phyloP scores from a whole-genome alignment of 1,284 basidiomycete species.

The Trichosporon coremiiforme region DNA sequence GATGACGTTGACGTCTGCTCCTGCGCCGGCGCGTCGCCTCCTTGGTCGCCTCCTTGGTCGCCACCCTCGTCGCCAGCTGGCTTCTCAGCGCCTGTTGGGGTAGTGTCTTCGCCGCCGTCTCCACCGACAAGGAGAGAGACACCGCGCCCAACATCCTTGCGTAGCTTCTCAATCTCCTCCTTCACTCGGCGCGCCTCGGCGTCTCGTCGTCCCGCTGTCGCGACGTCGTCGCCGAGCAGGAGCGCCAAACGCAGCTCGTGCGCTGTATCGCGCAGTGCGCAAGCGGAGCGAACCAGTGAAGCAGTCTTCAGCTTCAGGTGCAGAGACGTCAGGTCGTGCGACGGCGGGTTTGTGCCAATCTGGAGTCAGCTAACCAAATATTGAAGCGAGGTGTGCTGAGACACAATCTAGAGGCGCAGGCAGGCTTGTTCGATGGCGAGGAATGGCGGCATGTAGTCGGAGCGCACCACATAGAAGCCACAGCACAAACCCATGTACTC shows the following conservation, averaged over 20 bases:
- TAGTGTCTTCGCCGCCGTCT: constrained; percentile 24
- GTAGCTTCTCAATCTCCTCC: constrained; percentile 64
- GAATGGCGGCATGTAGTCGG: no score
- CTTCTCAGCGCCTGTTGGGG: background rate
- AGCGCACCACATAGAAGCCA: no score
- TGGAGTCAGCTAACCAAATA: constrained; percentile 60
- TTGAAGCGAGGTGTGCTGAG: no score
- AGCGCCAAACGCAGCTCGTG: constrained; percentile 92
- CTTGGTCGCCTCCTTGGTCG: no score
- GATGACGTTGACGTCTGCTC: background rate
- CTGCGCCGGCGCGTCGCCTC: background rate
- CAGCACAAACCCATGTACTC: constrained; percentile 42
- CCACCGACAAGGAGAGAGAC: constrained; percentile 22
- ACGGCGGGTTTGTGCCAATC: constrained; percentile 26
- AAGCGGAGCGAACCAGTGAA: constrained; percentile 75
- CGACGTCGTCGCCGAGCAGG: constrained; percentile 80
- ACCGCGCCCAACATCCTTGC: constrained; percentile 34
- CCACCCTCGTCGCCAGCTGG: background rate
- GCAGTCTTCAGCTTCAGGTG: constrained; percentile 42
- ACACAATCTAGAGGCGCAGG: no score
- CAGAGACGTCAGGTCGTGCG: constrained; percentile 34
- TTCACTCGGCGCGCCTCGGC: constrained; percentile 65
- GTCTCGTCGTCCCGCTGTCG: constrained; percentile 73
- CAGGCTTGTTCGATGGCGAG: no score
- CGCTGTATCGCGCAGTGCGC: constrained; percentile 84